A percentile compares a stretch with the other conserved stretches of the same genome.
phyloP scores from a whole-genome alignment of 2,329 filamentous ascomycete genomes.

The Aspergillus neotritici region DNA sequence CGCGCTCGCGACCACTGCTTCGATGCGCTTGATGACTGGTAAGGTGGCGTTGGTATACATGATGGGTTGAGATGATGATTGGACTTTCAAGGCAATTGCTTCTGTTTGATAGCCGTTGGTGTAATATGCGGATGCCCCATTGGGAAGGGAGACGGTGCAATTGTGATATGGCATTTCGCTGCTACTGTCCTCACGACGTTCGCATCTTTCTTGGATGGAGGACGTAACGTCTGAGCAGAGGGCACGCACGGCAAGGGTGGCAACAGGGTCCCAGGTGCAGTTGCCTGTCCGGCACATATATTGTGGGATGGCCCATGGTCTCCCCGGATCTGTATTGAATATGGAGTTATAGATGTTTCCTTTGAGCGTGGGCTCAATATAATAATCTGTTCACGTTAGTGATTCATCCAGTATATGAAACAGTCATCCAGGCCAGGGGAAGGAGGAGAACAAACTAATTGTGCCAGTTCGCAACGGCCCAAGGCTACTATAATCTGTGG shows the following conservation, averaged over 20 bases:
- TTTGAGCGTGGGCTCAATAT: neutral
- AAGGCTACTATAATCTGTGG: neutral
- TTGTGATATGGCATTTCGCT: neutral
- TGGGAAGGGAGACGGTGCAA: too few relatives aligned
- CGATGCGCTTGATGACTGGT: too few relatives aligned
- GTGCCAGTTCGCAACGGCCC: too few relatives aligned
- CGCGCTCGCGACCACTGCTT: too few relatives aligned
- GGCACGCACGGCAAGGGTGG: slow-evolving; percentile 1
- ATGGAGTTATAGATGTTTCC: slow-evolving; percentile 9
- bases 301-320: slow-evolving; percentile 7
- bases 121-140: too few relatives aligned
- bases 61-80: too few relatives aligned
- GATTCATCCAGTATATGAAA: too few relatives aligned
- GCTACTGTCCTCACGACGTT: neutral
- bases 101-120: too few relatives aligned
- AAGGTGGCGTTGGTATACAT: too few relatives aligned
- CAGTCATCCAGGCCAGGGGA: too few relatives aligned
- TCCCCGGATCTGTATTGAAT: slow-evolving; percentile 3
- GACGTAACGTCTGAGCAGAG: slow-evolving; percentile 1
- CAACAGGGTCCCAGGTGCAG: slow-evolving; percentile 9
- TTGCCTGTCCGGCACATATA: slow-evolving; percentile 7
- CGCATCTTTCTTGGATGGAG: neutral
- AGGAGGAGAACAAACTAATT: too few relatives aligned
- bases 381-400: neutral
- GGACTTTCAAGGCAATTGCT: too few relatives aligned